phyloP scores from a whole-genome alignment of 495 filamentous ascomycete species.

The Xylaria intraflava region DNA sequence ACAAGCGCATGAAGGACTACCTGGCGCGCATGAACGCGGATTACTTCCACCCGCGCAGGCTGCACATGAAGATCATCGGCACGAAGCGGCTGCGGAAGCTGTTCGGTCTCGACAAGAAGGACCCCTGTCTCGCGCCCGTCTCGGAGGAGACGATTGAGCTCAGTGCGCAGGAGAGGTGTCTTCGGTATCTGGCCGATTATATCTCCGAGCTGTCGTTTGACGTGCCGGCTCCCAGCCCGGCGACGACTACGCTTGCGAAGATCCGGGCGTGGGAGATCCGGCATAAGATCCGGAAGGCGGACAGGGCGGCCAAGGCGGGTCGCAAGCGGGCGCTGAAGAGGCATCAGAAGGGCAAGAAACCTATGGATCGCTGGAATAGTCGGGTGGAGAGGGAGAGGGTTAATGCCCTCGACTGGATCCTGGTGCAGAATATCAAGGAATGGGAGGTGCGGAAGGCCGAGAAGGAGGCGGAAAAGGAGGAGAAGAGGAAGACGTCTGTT shows the following conservation, averaged over 20 bases:
- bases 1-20: conserved; percentile 11
- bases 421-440: conserved; percentile 20
- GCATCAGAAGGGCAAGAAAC: conserved; percentile 18
- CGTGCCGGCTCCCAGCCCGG: conserved; percentile 15
- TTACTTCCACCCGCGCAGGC: conserved; percentile 20
- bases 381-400: conserved; percentile 9
- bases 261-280: conserved; percentile 19
- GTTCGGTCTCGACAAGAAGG: conserved; percentile 17
- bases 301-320: conserved; percentile 3
- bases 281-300: conserved; percentile 14
- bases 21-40: conserved; percentile 15
- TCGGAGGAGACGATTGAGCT: conserved; percentile 13
- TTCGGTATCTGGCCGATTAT: conserved; percentile 13
- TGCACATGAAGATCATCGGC: conserved; percentile 15
- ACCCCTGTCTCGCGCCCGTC: conserved; percentile 14
- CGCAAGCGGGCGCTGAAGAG: conserved; percentile 20
- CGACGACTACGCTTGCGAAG: conserved; percentile 14
- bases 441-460: conserved; percentile 14
- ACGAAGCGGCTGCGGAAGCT: conserved; percentile 13
- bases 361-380: conserved; percentile 9
- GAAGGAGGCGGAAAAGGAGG: conserved; percentile 14
- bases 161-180: conserved; percentile 18
- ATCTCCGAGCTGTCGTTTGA: conserved; percentile 18
- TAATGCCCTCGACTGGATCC: conserved; percentile 18
- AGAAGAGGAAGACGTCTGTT: background rate